Conservation (phyloP, 2,329 filamentous ascomycete species). For the Fusarium sp. region DNA sequence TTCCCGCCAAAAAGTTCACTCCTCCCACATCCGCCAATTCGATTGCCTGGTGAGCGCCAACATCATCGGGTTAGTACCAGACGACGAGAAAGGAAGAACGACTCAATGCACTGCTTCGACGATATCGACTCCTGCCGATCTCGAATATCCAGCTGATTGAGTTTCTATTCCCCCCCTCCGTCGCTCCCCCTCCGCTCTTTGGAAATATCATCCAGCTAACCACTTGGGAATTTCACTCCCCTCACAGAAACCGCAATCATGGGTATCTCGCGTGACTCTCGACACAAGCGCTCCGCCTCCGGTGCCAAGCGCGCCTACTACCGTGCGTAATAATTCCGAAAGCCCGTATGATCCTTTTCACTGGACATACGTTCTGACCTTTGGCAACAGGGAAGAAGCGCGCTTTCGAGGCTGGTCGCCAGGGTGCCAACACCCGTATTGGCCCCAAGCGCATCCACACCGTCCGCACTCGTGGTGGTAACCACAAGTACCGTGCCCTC, state of each 20-base stretch:
- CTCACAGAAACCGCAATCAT: constrained; percentile 80
- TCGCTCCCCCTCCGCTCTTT: background rate
- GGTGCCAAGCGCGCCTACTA: constrained; percentile 97
- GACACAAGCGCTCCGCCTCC: constrained; percentile 99
- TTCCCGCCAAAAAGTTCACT: constrained; percentile 50
- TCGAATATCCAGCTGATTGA: constrained; percentile 38
- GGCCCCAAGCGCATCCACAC: constrained; percentile 96
- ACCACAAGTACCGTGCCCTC: constrained; percentile 99
- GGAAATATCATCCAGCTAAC: constrained; percentile 31
- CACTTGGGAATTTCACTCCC: constrained; percentile 30
- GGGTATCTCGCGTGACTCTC: constrained; percentile 99
- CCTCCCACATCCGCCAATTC: constrained; percentile 54
- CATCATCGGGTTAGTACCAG: constrained; percentile 60
- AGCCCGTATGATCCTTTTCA: constrained; percentile 68
- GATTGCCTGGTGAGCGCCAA: constrained; percentile 61
- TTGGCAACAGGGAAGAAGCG: constrained; percentile 85
- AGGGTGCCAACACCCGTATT: constrained; percentile 99
- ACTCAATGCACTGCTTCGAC: constrained; percentile 39
- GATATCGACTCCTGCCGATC: constrained; percentile 32
- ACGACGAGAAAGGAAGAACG: constrained; percentile 28
- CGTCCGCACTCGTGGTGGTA: constrained; percentile 96
- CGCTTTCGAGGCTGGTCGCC: constrained; percentile 99
- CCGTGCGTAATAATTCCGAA: constrained; percentile 75
- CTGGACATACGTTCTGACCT: constrained; percentile 78
- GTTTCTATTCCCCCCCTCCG: constrained; percentile 19